Evolutionary conservation across 768 basidiomycete species (phyloP).

Genomic region (Amanita polypyramis): DNA sequence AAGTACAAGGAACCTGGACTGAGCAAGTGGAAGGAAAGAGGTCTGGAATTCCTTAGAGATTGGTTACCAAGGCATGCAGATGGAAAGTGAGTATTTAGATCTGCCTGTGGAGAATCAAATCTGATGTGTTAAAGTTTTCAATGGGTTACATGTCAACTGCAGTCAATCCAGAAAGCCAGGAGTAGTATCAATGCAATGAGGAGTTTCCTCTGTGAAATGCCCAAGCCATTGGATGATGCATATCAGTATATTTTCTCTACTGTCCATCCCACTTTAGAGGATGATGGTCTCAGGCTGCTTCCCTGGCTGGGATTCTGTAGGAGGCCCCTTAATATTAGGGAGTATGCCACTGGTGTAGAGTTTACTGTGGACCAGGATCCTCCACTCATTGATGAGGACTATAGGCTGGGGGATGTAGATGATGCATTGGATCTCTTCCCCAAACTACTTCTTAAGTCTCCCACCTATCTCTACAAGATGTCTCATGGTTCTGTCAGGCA

Average conservation of each 20-base stretch:
- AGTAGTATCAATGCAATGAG: constrained; percentile 3
- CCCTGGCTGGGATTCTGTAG: constrained; percentile 1
- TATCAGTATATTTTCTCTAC: not conserved
- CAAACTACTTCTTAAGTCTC: not conserved
- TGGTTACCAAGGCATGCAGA: not conserved
- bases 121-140: not conserved
- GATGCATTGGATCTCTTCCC: not conserved
- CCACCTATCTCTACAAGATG: not conserved
- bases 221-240: not conserved
- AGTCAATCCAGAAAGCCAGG: not conserved
- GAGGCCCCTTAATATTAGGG: not conserved
- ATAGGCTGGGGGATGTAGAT: not conserved
- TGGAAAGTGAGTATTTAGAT: not conserved
- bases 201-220: not conserved
- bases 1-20: not conserved
- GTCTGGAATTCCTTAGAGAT: not conserved
- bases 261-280: not conserved
- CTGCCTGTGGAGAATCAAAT: not conserved
- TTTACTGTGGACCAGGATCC: constrained; percentile 1
- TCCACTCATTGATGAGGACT: not conserved
- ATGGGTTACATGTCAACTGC: not conserved
- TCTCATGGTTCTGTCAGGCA: constrained; percentile 2
- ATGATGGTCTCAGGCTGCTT: not conserved
- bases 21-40: not conserved
- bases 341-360: constrained; percentile 1